Evolutionary conservation across 768 basidiomycete genomes (phyloP), one percentile per base, ranked within the genome.

Genomic region (Mycena olivaceomarginata): DNA sequence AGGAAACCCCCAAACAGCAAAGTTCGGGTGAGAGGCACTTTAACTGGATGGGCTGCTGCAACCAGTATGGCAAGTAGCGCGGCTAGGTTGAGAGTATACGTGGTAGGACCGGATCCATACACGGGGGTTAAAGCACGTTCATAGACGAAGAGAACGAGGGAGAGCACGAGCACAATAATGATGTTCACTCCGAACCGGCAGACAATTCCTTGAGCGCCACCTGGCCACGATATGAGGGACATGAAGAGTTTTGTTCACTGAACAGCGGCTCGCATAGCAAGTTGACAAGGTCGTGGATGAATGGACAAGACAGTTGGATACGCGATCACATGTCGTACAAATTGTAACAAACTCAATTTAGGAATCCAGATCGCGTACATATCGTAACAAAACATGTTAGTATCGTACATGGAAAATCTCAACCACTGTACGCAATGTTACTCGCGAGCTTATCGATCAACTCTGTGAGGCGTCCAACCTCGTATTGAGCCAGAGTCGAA

Each of bases 101-200:
- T 86, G 1, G 93, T 91, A 0, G 94, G 91, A 9, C 88, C 87
- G 15, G 89, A 86, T 63, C 93, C 95, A 82, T 95, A 96, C 4
- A 96, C 85, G 18, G 95, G 95, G 70, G 88, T 84, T n/a, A 96
- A 81, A 11, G 91, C 88, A 45, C 91, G 91, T 82, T 91, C 89
- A 81, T 96, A 95, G 8, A 90, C 85, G 78, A 91, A 92, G 20
- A 92, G 86, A 70, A 91, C 87, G 43, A 95, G 88, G 4, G 94
- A 93, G 46, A 93, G 84, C 57, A 68, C 48, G 56, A 79, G 68
- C 41, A 70, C 68, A 15, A 43, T 48, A 31, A 31, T 31, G 37
- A 57, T n/a, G 41, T n/a, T 51, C n/a, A 45, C 62, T 39, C 63
- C 72, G 63, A 74, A 1, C n/a, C 72, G 62, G 60, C 53, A 74